Evolutionary conservation across 805 yeast genomes (phyloP).

Genomic region (Cyberlindnera americana): DNA sequence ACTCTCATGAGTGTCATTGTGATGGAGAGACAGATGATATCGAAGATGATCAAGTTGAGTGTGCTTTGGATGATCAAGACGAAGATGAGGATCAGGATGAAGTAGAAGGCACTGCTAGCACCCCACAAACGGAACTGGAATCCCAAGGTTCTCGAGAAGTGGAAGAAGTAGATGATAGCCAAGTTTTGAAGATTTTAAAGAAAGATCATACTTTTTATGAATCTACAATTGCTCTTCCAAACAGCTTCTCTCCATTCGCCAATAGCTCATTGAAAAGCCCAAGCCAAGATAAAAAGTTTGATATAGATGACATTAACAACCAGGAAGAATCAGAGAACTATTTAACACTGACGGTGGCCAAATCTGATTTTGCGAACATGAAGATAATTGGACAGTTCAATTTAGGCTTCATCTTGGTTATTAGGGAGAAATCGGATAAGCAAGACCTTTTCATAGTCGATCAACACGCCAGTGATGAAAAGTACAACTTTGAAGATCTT

Average conservation of each 20-base stretch:
- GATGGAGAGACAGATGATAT: constrained; percentile 7
- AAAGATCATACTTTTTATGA: constrained; percentile 17
- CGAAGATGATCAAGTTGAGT: background rate
- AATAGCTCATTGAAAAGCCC: too few species aligned
- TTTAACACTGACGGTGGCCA: constrained; percentile 59
- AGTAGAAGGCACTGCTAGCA: background rate
- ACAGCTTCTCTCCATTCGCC: constrained; percentile 3
- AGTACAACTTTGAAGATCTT: constrained; percentile 78
- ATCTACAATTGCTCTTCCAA: constrained; percentile 6
- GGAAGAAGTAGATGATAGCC: constrained; percentile 9
- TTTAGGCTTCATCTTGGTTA: constrained; percentile 85
- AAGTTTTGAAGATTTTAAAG: constrained; percentile 15
- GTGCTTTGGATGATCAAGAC: background rate
- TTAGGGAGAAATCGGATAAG: constrained; percentile 43
- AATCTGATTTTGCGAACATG: constrained; percentile 74
- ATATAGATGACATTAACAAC: constrained; percentile 41
- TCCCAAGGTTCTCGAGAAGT: too few species aligned
- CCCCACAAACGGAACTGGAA: constrained; percentile 5
- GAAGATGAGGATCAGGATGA: background rate
- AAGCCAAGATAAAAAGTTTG: constrained; percentile 1
- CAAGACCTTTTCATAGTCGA: constrained; percentile 83
- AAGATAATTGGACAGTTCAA: constrained; percentile 89
- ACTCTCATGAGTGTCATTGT: constrained; percentile 2
- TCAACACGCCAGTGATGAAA: constrained; percentile 98
- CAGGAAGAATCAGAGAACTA: constrained; percentile 52